These are phyloP conservation scores for Saccharomycopsis vini DNA, from an alignment of 805 yeast genomes.

Conservation along the genomic window DNA sequence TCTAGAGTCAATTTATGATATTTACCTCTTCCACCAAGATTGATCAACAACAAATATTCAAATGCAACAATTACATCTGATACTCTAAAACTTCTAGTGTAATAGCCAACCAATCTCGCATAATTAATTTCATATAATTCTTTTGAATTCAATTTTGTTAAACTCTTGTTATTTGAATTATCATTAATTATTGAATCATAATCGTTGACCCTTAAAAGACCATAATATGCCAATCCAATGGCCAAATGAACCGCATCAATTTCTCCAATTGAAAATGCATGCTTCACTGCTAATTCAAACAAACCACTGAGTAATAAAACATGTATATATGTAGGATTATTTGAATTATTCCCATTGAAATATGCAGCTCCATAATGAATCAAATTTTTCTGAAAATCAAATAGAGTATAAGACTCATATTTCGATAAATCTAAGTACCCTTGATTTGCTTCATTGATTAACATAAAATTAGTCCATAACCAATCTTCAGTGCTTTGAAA, in stretches of 20 bases:
- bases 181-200: slow-evolving; percentile 20
- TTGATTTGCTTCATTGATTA: slow-evolving; percentile 47
- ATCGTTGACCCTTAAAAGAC: slow-evolving; percentile 46
- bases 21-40: slow-evolving; percentile 32
- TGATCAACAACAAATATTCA: slow-evolving; percentile 73
- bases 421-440: slow-evolving; percentile 37
- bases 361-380: slow-evolving; percentile 63
- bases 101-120: slow-evolving; percentile 65
- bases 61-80: slow-evolving; percentile 87
- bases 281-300: slow-evolving; percentile 70
- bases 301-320: slow-evolving; percentile 67
- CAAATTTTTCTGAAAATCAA: slow-evolving; percentile 65
- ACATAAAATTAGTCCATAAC: slow-evolving; percentile 87
- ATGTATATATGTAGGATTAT: slow-evolving; percentile 63
- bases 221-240: slow-evolving; percentile 67
- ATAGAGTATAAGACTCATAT: slow-evolving; percentile 62
- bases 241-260: slow-evolving; percentile 87
- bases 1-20: slow-evolving; percentile 60
- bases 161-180: slow-evolving; percentile 26
- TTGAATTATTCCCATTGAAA: slow-evolving; percentile 42
- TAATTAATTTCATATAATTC: slow-evolving; percentile 31
- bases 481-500: slow-evolving; percentile 86
- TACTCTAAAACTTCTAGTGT: slow-evolving; percentile 72
- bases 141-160: slow-evolving; percentile 27
- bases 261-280: slow-evolving; percentile 54